Evolutionary conservation across 225 moss, liverwort and hornwort genomes (phyloP), one percentile per base, ranked within the genome.

Genomic region (Rhytidiadelphus loreus): DNA sequence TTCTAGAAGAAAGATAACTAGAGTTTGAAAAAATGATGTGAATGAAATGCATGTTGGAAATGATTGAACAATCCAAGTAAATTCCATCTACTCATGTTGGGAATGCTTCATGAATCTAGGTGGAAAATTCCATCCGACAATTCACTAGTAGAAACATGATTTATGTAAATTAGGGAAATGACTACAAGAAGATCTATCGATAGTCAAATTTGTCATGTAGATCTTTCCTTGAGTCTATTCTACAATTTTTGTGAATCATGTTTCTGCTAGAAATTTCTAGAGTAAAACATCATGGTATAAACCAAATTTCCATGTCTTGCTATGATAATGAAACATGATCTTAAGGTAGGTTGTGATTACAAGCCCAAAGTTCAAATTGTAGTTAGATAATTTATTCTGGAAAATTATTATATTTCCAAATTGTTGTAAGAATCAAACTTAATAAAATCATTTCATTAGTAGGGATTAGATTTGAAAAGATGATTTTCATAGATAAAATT

Each of bases 181-280:
- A 13, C 23, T 39, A 68, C 7, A 7, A 39, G 8, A 43, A 43
- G 43, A 71, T 5, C 15, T 2, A 43, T 0, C 0, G 2, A 1
- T 28, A 43, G 16, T 43, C 28, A 44, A 28, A 28, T 43, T 43
- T 0, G 0, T 43, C 43, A 26, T 71, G 2, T 28, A 15, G 26
- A 3, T 26, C 16, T 71, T 71, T 2, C 25, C 1, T 2, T 43
- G 3, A 16, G 9, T 71, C 5, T 43, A 9, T 3, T 71, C 4
- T 70, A 24, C 2, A n/a, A n/a, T n/a, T n/a, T n/a, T n/a, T n/a
- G 0, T 39, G 2, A 2, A 73, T 8, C 18, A 30, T 11, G 8
- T 73, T 41, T 71, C 30, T 46, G 28, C 15, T 71, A 71, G 3
- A 9, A 11, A 28, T 43, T 71, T 73, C 8, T 29, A 29, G 11